Percentiles rank a stretch among this genome's conserved stretches.
phyloP scores from a whole-genome alignment of 2,329 filamentous ascomycete species.

The Colletotrichum sidae region DNA sequence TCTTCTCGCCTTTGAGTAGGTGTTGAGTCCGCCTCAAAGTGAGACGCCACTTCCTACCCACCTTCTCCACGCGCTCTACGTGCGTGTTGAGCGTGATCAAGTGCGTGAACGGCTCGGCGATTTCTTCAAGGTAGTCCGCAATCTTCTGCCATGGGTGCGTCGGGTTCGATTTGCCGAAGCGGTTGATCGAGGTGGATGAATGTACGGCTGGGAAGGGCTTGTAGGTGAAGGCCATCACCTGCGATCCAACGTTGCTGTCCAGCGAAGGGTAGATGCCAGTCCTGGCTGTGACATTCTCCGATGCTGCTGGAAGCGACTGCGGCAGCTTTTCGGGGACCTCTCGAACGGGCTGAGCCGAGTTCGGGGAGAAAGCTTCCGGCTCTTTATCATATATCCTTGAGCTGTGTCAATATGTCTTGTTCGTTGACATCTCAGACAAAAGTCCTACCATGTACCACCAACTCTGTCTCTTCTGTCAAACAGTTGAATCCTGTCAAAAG shows the following conservation, averaged over 20 bases:
- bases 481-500: slow-evolving; percentile 66
- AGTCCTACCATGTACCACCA: slow-evolving; percentile 65
- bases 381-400: slow-evolving; percentile 62
- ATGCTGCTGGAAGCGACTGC: slow-evolving; percentile 48
- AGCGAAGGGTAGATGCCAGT: slow-evolving; percentile 57
- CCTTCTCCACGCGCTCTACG: slow-evolving; percentile 64
- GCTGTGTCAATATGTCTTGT: slow-evolving; percentile 53
- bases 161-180: slow-evolving; percentile 58
- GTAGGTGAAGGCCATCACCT: slow-evolving; percentile 67
- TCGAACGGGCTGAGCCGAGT: slow-evolving; percentile 55
- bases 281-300: slow-evolving; percentile 44
- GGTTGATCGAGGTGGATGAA: slow-evolving; percentile 49
- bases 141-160: slow-evolving; percentile 58
- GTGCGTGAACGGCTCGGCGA: slow-evolving; percentile 63
- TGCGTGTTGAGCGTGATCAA: slow-evolving; percentile 62
- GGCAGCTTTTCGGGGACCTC: slow-evolving; percentile 56
- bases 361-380: slow-evolving; percentile 50
- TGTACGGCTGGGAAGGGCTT: slow-evolving; percentile 58
- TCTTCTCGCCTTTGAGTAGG: slow-evolving; percentile 51
- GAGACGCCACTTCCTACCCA: slow-evolving; percentile 57
- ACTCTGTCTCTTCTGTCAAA: slow-evolving; percentile 68
- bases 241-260: slow-evolving; percentile 67
- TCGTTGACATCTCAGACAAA: slow-evolving; percentile 26
- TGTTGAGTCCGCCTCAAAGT: slow-evolving; percentile 57
- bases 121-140: slow-evolving; percentile 60